A percentile compares a stretch with the other conserved stretches of the same genome.
phyloP scores from a whole-genome alignment of 352 stramenopile species.

The Phytophthora cactorum region DNA sequence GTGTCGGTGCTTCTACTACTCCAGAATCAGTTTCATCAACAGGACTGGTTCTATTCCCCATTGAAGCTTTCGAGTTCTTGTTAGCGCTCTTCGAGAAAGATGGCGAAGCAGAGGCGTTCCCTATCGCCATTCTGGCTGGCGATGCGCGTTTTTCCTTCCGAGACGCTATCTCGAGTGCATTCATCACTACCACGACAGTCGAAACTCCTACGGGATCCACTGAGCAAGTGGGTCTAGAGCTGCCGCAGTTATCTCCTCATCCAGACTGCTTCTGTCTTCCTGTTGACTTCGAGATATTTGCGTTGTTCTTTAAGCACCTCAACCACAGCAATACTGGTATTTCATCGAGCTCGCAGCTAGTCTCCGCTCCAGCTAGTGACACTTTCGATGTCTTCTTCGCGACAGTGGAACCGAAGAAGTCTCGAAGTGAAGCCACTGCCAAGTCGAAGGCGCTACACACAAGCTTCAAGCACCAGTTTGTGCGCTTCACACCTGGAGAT shows the following conservation, averaged over 20 bases:
- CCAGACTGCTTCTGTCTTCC: conserved; percentile 85
- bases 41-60: conserved; percentile 71
- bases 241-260: conserved; percentile 80
- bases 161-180: conserved; percentile 65
- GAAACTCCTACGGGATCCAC: conserved; percentile 1
- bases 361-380: conserved; percentile 57
- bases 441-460: conserved; percentile 6
- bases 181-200: conserved; percentile 32
- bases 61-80: conserved; percentile 70
- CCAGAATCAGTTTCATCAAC: conserved; percentile 22
- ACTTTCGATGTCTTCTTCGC: conserved; percentile 79
- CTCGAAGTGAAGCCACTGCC: background rate
- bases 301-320: conserved; percentile 47
- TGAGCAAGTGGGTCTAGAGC: conserved; percentile 37
- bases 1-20: background rate
- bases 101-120: conserved; percentile 14
- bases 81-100: conserved; percentile 32
- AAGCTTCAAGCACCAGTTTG: conserved; percentile 52
- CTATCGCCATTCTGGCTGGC: conserved; percentile 48
- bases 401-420: conserved; percentile 12
- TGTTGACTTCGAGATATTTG: conserved; percentile 76
- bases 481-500: conserved; percentile 68
- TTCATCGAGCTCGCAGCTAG: conserved; percentile 22
- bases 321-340: background rate
- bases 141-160: conserved; percentile 72